Evolutionary conservation across 225 moss, liverwort and hornwort species (phyloP).

Genomic region (Pleurozium schreberi): DNA sequence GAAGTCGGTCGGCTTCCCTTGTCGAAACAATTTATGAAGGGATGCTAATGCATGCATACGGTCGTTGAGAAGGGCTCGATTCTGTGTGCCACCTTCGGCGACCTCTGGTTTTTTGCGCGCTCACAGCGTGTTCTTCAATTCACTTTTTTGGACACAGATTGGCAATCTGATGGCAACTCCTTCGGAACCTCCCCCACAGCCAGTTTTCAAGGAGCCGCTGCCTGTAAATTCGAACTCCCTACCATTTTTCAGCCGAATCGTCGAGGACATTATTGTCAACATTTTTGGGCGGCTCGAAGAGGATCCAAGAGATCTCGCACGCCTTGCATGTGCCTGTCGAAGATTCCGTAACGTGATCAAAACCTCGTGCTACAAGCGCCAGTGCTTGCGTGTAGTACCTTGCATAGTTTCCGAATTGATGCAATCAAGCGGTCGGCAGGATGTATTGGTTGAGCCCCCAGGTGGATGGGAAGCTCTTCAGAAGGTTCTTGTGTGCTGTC

Average conservation of each 20-base stretch:
- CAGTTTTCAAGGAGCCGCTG: slow-evolving; percentile 33
- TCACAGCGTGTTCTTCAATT: neutral
- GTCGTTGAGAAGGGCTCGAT: neutral
- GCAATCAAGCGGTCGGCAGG: slow-evolving; percentile 31
- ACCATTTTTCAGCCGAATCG: slow-evolving; percentile 46
- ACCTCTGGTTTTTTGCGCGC: neutral
- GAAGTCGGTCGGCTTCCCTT: neutral
- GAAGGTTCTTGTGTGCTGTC: slow-evolving; percentile 68
- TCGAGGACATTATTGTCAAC: slow-evolving; percentile 66
- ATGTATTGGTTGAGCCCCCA: slow-evolving; percentile 46
- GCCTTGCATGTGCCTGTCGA: slow-evolving; percentile 61
- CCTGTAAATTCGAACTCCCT: slow-evolving; percentile 37
- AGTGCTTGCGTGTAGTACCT: slow-evolving; percentile 55
- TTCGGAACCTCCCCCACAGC: neutral
- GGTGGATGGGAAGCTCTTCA: slow-evolving; percentile 74
- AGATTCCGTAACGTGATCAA: slow-evolving; percentile 50
- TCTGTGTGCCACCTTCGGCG: neutral
- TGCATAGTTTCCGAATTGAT: slow-evolving; percentile 50
- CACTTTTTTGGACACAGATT: neutral
- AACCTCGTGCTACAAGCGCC: slow-evolving; percentile 52
- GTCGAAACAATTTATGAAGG: neutral
- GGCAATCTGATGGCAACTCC: neutral
- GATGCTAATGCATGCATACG: neutral
- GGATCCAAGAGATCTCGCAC: slow-evolving; percentile 61
- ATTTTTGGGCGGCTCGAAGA: slow-evolving; percentile 65